Evolutionary conservation across 371 early-diverging fungal species (phyloP).

Genomic region (Rhizopus arrhizus): DNA sequence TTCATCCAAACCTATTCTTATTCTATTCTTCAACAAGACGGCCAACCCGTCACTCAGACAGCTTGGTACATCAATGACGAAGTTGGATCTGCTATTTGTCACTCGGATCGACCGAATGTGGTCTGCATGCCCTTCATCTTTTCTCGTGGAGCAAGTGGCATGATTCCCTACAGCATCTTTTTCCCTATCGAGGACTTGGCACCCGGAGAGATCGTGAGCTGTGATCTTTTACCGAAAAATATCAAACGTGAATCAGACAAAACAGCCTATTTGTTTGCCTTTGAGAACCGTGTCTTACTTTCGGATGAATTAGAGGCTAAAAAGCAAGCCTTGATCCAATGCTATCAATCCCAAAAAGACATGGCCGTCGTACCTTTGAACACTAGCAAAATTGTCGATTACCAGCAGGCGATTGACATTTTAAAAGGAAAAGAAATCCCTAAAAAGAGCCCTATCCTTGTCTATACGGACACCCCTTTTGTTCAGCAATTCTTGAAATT

Average conservation of each 20-base stretch:
- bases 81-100: constrained; percentile 62
- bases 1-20: constrained; percentile 61
- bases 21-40: constrained; percentile 56
- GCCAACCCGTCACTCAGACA: constrained; percentile 56
- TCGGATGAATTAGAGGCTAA: constrained; percentile 19
- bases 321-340: constrained; percentile 35
- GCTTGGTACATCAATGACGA: constrained; percentile 63
- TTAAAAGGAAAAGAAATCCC: constrained; percentile 22
- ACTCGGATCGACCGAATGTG: constrained; percentile 59
- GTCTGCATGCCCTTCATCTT: constrained; percentile 62
- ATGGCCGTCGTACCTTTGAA: not conserved
- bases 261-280: constrained; percentile 56
- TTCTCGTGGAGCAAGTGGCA: constrained; percentile 52
- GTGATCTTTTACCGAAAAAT: constrained; percentile 54
- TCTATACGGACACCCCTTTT: constrained; percentile 45
- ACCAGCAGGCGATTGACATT: constrained; percentile 8
- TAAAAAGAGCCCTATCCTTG: constrained; percentile 6
- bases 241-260: constrained; percentile 45
- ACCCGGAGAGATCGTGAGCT: constrained; percentile 51
- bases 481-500: constrained; percentile 53
- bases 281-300: constrained; percentile 40
- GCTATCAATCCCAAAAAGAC: constrained; percentile 27
- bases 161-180: constrained; percentile 64
- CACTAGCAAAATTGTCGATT: not conserved
- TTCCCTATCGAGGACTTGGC: constrained; percentile 59